Evolutionary conservation across 306 rosid species (phyloP).

Genomic region (Betula pendula): DNA sequence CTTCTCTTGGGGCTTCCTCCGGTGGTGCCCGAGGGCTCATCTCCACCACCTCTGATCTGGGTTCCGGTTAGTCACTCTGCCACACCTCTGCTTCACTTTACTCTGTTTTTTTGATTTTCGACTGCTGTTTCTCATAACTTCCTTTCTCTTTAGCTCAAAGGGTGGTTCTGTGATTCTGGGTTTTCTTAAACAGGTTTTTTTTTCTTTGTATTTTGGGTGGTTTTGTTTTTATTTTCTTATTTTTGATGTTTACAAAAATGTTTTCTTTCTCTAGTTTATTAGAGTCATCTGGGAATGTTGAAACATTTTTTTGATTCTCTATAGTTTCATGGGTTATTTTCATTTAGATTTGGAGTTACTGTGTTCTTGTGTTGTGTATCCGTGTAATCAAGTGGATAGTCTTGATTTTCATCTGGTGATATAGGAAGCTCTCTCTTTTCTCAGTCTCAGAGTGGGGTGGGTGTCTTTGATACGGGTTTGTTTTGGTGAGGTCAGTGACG

Average conservation of each 20-base stretch:
- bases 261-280: not conserved
- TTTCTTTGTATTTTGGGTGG: not conserved
- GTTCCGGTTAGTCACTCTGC: slow-evolving; percentile 57
- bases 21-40: slow-evolving; percentile 64
- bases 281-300: not conserved
- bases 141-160: not conserved
- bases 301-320: not conserved
- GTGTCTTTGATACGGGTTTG: slow-evolving; percentile 26
- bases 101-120: slow-evolving; percentile 3
- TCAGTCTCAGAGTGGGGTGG: slow-evolving; percentile 20
- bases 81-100: not conserved
- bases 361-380: not conserved
- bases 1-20: slow-evolving; percentile 58
- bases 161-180: not conserved
- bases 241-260: not conserved
- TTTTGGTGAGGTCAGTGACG: slow-evolving; percentile 32
- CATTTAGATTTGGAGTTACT: not conserved
- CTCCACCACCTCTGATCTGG: slow-evolving; percentile 80
- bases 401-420: slow-evolving; percentile 26
- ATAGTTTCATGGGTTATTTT: not conserved
- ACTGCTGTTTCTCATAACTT: not conserved
- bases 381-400: not conserved
- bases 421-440: slow-evolving; percentile 6
- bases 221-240: not conserved
- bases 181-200: not conserved